Conservation (phyloP, 2,329 filamentous ascomycete species). For the Falciphora oryzae region DNA sequence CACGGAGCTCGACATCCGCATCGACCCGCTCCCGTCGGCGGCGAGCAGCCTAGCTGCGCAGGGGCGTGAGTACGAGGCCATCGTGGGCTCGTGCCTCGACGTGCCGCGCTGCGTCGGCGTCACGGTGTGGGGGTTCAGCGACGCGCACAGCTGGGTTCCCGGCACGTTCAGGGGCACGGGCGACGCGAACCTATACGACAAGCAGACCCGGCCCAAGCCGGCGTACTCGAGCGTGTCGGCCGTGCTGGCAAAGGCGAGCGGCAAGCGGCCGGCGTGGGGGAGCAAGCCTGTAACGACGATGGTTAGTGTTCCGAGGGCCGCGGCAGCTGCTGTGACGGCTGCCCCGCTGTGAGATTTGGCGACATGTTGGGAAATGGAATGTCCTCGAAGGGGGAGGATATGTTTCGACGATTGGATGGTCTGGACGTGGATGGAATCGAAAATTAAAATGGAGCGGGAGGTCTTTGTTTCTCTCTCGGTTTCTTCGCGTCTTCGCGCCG, state of each 20-base stretch:
- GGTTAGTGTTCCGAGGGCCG: too few relatives aligned
- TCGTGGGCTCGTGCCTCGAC: conserved; percentile 32
- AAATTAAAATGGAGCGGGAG: too few relatives aligned
- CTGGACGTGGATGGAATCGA: too few relatives aligned
- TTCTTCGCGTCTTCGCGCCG: too few relatives aligned
- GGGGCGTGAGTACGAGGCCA: conserved; percentile 38
- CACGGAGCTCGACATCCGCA: conserved; percentile 47
- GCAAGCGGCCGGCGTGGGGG: conserved; percentile 12
- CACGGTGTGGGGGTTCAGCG: conserved; percentile 37
- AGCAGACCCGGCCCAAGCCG: conserved; percentile 32
- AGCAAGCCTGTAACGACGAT: too few relatives aligned
- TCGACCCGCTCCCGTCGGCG: conserved; percentile 38
- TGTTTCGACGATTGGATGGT: too few relatives aligned
- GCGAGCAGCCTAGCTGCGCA: conserved; percentile 36
- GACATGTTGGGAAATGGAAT: too few relatives aligned
- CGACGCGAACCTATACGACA: conserved; percentile 33
- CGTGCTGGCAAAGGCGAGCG: conserved; percentile 12
- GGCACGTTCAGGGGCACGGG: conserved; percentile 33
- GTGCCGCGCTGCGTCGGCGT: conserved; percentile 35
- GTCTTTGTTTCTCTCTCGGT: too few relatives aligned
- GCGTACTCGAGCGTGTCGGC: conserved; percentile 25
- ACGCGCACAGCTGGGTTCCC: conserved; percentile 27
- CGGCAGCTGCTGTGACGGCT: too few relatives aligned
- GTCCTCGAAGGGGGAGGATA: too few relatives aligned
- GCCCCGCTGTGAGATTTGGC: too few relatives aligned